Base-by-base conservation (phyloP, 2,329 filamentous ascomycete species). In the Cytospora schulzeri region DNA sequence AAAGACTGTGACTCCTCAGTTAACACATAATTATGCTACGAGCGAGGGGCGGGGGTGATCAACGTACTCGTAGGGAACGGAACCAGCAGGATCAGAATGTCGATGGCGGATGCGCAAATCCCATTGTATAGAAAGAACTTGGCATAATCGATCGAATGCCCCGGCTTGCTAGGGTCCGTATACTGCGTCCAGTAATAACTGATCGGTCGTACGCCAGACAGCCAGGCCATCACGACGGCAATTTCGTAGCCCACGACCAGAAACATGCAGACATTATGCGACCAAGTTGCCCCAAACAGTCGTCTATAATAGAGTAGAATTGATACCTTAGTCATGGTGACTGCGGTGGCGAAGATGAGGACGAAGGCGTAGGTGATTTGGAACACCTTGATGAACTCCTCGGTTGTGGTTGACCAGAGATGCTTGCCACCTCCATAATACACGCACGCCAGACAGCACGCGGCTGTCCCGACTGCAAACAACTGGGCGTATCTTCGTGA, bases 371-470 rank as follows among this genome's bases (percentile, higher is more conserved):
- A 59, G 14, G 45, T 48, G 14, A 22, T 51, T 8, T 59, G 41
- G 24, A 50, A 29, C 31, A 59, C 17, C n/a, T 29, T 51, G 4
- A 15, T 28, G 24, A 59, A n/a, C 26, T 50, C 57, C 11, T 35
- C 57, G 3, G 15, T 22, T 22, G 24, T 59, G n/a, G 31, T n/a
- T 5, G 26, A 22, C 57, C 57, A 59, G 9, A 59, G 15, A 35
- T 59, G 57, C 12, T 51, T 38, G n/a, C 57, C 57, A 59, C 24
- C 57, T 29, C 57, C 57, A 9, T 50, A 51, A n/a, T 57, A 33
- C 11, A 57, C 15, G 28, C 54, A 33, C 19, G 41, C 5, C 35
- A 19, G 5, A 14, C 35, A 38, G 17, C 56, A 58, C 22, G 19
- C 26, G 26, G 41, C 33, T 11, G 24, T 58, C 2, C 56, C 38